A percentile compares a stretch with the other conserved stretches of the same genome.
These are phyloP conservation scores for Crithidia brevicula DNA, from an alignment of 208 protist genomes.

Conservation along the genomic window DNA sequence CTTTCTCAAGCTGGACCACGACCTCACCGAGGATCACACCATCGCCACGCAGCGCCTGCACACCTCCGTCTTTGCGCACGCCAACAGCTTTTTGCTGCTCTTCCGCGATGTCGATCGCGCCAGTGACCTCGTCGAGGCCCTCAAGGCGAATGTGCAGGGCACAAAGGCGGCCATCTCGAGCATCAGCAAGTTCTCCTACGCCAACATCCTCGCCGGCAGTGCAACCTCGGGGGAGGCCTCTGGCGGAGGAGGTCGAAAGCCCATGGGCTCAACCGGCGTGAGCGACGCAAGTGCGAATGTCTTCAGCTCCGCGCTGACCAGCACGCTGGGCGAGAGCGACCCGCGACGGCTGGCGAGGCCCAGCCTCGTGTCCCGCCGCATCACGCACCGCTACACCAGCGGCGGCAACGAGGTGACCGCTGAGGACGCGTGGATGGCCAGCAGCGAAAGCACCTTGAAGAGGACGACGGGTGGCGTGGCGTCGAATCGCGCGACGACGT, in stretches of 20 bases:
- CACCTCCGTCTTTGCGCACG: conserved; percentile 71
- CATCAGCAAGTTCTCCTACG: conserved; percentile 77
- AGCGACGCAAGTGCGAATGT: conserved; percentile 1
- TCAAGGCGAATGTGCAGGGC: conserved; percentile 85
- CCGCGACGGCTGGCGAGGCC: conserved; percentile 28
- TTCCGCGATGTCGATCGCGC: conserved; percentile 84
- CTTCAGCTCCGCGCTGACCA: conserved; percentile 28
- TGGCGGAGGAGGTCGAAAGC: background rate
- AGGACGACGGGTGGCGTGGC: background rate
- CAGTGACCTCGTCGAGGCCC: conserved; percentile 68
- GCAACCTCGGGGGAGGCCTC: background rate
- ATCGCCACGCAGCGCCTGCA: conserved; percentile 72
- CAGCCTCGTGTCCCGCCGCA: conserved; percentile 44
- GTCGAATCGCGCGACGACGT: conserved; percentile 20
- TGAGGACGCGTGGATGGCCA: conserved; percentile 11
- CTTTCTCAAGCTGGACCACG: conserved; percentile 76
- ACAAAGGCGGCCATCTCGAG: conserved; percentile 82
- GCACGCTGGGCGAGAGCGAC: conserved; percentile 22
- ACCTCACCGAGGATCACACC: conserved; percentile 74
- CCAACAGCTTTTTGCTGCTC: conserved; percentile 78
- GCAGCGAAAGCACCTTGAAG: background rate
- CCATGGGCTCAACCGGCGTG: background rate
- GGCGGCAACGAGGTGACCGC: background rate
- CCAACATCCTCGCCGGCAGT: conserved; percentile 32
- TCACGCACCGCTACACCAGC: conserved; percentile 16